A percentile compares a stretch with the other conserved stretches of the same genome.
These are phyloP conservation scores for Fusarium dlaminii DNA, from an alignment of 2,329 filamentous ascomycete species.

Conservation along the genomic window DNA sequence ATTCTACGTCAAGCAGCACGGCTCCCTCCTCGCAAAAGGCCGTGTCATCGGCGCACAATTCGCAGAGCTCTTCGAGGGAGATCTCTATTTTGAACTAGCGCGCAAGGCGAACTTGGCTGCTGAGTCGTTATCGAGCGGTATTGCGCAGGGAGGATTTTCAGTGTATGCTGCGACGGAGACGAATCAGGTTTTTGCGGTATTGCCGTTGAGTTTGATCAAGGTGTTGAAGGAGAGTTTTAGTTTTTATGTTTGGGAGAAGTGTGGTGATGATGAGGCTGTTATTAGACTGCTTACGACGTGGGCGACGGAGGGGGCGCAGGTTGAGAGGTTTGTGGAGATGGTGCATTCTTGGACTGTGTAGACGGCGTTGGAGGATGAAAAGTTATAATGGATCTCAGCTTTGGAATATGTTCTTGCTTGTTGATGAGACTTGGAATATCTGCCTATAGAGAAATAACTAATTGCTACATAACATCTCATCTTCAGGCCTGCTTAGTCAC, in stretches of 20 bases:
- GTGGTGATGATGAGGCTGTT: conserved; percentile 50
- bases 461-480: too few relatives aligned
- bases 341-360: conserved; percentile 26
- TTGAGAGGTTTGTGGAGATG: conserved; percentile 49
- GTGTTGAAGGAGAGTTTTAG: conserved; percentile 53
- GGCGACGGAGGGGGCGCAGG: conserved; percentile 56
- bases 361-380: neutral
- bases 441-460: too few relatives aligned
- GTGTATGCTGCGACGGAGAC: conserved; percentile 58
- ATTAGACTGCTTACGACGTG: conserved; percentile 60
- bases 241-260: conserved; percentile 60
- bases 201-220: conserved; percentile 52
- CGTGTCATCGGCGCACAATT: conserved; percentile 61
- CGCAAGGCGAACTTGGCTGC: conserved; percentile 56
- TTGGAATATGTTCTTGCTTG: neutral
- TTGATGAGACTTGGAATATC: neutral
- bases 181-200: conserved; percentile 60
- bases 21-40: conserved; percentile 60
- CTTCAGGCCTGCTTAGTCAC: neutral
- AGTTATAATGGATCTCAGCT: neutral
- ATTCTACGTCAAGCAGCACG: conserved; percentile 63
- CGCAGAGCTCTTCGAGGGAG: conserved; percentile 56
- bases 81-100: conserved; percentile 59
- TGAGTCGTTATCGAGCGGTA: conserved; percentile 53
- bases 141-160: conserved; percentile 53